Evolutionary conservation across 1,284 basidiomycete genomes (phyloP).

Genomic region (Ganoderma multipileum): DNA sequence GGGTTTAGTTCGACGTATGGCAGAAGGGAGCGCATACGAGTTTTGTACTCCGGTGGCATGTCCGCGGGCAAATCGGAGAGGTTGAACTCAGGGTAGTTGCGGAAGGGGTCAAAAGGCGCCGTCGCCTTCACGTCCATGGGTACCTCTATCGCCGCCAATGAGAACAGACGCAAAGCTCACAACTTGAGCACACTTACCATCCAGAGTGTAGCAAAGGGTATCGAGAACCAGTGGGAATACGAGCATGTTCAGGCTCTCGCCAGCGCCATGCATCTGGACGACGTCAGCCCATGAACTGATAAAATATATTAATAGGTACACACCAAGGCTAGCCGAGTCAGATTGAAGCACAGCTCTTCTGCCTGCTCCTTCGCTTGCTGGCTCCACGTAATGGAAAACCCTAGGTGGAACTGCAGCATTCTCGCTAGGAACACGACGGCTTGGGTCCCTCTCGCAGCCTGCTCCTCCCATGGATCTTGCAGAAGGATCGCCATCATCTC

Average conservation of each 20-base stretch:
- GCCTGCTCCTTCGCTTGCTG: constrained; percentile 54
- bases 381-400: constrained; percentile 68
- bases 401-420: constrained; percentile 74
- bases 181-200: constrained; percentile 55
- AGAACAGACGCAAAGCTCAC: background rate
- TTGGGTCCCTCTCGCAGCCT: constrained; percentile 33
- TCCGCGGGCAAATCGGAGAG: constrained; percentile 59
- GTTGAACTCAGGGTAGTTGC: constrained; percentile 61
- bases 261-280: constrained; percentile 57
- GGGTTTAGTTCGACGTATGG: constrained; percentile 56
- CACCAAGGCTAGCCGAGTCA: constrained; percentile 67
- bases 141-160: constrained; percentile 53
- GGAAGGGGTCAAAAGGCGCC: constrained; percentile 59
- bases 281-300: background rate
- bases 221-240: constrained; percentile 73
- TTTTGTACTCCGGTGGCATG: constrained; percentile 63
- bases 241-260: constrained; percentile 56
- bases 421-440: constrained; percentile 61
- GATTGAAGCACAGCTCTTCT: constrained; percentile 48
- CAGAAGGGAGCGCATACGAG: constrained; percentile 62
- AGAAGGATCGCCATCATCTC: constrained; percentile 40
- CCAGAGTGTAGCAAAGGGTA: constrained; percentile 74
- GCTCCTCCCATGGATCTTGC: constrained; percentile 23
- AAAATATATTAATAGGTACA: constrained; percentile 34
- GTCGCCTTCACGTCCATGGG: constrained; percentile 61